phyloP scores from a whole-genome alignment of 495 filamentous ascomycete species.

The Peziza echinospora region DNA sequence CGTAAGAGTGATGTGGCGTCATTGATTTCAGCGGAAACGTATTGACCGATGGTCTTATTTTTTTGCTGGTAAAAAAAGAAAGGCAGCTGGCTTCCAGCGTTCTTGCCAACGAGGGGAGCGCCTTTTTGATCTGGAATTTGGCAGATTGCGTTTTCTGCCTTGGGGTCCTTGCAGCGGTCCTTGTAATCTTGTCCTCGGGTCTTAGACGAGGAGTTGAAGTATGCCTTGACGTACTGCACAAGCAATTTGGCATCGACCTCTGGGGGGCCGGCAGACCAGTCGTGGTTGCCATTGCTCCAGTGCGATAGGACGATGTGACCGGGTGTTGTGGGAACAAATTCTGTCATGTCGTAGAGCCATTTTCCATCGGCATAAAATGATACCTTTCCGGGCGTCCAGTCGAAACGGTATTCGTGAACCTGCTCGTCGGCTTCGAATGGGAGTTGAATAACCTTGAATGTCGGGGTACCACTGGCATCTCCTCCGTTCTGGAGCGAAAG shows the following conservation, averaged over 20 bases:
- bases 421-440: constrained; percentile 37
- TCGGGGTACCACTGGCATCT: constrained; percentile 32
- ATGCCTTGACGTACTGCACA: constrained; percentile 47
- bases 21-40: too few species aligned
- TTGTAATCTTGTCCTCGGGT: constrained; percentile 26
- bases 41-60: constrained; percentile 38
- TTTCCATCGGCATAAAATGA: constrained; percentile 42
- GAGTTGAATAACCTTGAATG: constrained; percentile 32
- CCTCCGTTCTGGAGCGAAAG: constrained; percentile 31
- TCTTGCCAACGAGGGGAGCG: constrained; percentile 23
- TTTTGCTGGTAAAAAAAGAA: constrained; percentile 38
- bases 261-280: constrained; percentile 51
- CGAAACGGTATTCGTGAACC: constrained; percentile 60
- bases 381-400: constrained; percentile 39
- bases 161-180: constrained; percentile 27
- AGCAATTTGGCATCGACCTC: constrained; percentile 33
- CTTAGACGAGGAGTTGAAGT: constrained; percentile 45
- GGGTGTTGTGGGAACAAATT: constrained; percentile 31
- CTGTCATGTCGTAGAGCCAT: constrained; percentile 32
- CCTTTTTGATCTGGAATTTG: constrained; percentile 32
- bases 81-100: constrained; percentile 16
- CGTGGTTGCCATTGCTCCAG: constrained; percentile 52
- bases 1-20: too few species aligned
- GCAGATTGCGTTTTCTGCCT: constrained; percentile 28
- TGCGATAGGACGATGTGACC: constrained; percentile 50